These are phyloP conservation scores for Geosiphon pyriformis DNA, from an alignment of 192 early-diverging fungal species.

Conservation along the genomic window DNA sequence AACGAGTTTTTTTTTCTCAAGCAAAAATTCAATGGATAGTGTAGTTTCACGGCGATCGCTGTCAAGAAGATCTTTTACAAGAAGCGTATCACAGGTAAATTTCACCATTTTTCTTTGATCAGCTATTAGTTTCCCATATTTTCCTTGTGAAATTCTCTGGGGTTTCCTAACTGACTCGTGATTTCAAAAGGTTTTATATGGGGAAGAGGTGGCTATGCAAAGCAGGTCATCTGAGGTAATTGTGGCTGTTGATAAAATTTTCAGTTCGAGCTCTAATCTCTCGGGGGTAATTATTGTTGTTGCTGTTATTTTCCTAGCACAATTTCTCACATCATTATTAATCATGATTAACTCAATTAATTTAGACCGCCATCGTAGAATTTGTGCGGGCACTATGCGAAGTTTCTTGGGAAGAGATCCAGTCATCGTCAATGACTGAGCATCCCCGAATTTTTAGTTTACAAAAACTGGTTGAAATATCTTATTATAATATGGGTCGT, in stretches of 20 bases:
- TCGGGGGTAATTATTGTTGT: slow-evolving; percentile 43
- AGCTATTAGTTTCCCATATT: no score
- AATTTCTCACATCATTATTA: neutral
- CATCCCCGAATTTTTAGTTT: slow-evolving; percentile 84
- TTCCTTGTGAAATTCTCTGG: no score
- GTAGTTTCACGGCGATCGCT: neutral
- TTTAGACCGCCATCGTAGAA: slow-evolving; percentile 69
- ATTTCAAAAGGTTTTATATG: slow-evolving; percentile 6
- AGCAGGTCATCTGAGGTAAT: slow-evolving; percentile 67
- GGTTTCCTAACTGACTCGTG: no score
- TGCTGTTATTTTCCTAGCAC: neutral
- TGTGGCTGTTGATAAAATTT: slow-evolving; percentile 80
- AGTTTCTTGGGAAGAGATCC: slow-evolving; percentile 86
- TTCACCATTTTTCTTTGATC: neutral
- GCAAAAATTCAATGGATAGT: neutral
- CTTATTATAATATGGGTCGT: slow-evolving; percentile 95
- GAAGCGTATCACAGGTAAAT: neutral
- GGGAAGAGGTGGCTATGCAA: slow-evolving; percentile 47
- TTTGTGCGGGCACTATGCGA: slow-evolving; percentile 82
- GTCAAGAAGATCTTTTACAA: slow-evolving; percentile 5
- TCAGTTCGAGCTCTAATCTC: slow-evolving; percentile 71
- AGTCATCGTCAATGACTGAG: slow-evolving; percentile 49
- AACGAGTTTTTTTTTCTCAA: neutral
- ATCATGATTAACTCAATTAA: neutral
- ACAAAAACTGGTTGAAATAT: slow-evolving; percentile 93